Evolutionary conservation across 192 early-diverging fungal genomes (phyloP), one percentile per base, ranked within the genome.

Genomic region (Podila verticillata): DNA sequence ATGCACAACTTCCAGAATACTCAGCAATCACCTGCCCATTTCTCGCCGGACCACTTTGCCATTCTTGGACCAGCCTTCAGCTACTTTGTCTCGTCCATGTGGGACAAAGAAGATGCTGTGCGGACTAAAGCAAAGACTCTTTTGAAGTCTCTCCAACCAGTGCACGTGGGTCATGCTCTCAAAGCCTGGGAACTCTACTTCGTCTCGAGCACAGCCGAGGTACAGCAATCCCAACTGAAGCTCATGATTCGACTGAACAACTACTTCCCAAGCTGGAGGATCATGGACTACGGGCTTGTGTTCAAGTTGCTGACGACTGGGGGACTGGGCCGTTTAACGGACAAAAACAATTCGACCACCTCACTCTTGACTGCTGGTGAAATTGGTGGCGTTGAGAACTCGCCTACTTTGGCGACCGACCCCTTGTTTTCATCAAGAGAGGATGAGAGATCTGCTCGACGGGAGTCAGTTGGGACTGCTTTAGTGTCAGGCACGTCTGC

Each of bases 151-250:
- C 71, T 90, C 35, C 83, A 85, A 56, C 81, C 84, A 2, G 66
- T 82, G 1, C 86, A 88, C 71, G 39, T 88, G 7, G 56, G 73
- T 34, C 83, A 87, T 34, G 86, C 87, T 0, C 81, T 90, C 44
- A 84, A 87, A 58, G 85, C 87, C 12, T 90, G 89, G 89, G 87
- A 90, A 61, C 82, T 82, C 17, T 82, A 87, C 67, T 90, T 90
- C 64, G 51, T 84, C 29, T 59, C 61, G 3, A 83, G 86, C 3
- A 58, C 72, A 4, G 72, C 72, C 12, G 65, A 82, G n/a, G 63
- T 84, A 57, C 80, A 74, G 31, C 80, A 80, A 13, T 58, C 74
- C 2, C 59, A 86, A 1, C 61, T 85, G 28, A 86, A 83, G 61
- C 63, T 87, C 26, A 90, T 90, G 89, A 79, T 84, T n/a, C 83